Conservation (phyloP, 768 basidiomycete species). For the Lactifluus volemus region DNA sequence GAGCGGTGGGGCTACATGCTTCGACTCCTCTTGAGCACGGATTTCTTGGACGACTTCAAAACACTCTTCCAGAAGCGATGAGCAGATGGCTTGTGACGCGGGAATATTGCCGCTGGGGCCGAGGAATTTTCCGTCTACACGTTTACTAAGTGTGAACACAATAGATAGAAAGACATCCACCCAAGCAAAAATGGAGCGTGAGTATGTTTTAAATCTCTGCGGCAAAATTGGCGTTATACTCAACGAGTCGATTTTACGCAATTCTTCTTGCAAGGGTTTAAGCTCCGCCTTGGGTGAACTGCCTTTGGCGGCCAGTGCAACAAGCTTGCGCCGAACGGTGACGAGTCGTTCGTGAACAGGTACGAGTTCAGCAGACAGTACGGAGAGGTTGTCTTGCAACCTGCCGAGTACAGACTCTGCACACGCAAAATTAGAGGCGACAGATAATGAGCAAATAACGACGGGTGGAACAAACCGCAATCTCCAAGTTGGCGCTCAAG, state of each 20-base stretch:
- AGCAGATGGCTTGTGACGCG: constrained; percentile 83
- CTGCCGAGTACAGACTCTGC: constrained; percentile 61
- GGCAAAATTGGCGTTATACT: constrained; percentile 35
- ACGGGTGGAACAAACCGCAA: constrained; percentile 55
- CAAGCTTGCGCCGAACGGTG: constrained; percentile 79
- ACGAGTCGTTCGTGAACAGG: constrained; percentile 89
- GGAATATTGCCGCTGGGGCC: constrained; percentile 88
- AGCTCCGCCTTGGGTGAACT: constrained; percentile 79
- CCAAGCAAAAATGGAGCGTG: constrained; percentile 3
- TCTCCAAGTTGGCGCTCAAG: constrained; percentile 87
- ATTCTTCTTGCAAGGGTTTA: constrained; percentile 84
- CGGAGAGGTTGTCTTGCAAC: constrained; percentile 77
- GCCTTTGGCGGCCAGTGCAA: constrained; percentile 80
- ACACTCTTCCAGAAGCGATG: constrained; percentile 90
- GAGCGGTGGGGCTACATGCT: constrained; percentile 74
- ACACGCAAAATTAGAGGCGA: not conserved
- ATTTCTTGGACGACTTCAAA: constrained; percentile 96
- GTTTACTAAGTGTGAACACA: constrained; percentile 44
- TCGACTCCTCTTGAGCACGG: constrained; percentile 84
- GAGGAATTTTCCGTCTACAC: constrained; percentile 93
- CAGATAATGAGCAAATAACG: not conserved
- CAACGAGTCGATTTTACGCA: constrained; percentile 94
- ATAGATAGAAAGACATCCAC: not conserved
- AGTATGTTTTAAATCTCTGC: not conserved
- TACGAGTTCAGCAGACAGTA: constrained; percentile 82